These are phyloP conservation scores for Magnusiomyces tetraspermus DNA, from an alignment of 1,139 yeast species.

Conservation along the genomic window DNA sequence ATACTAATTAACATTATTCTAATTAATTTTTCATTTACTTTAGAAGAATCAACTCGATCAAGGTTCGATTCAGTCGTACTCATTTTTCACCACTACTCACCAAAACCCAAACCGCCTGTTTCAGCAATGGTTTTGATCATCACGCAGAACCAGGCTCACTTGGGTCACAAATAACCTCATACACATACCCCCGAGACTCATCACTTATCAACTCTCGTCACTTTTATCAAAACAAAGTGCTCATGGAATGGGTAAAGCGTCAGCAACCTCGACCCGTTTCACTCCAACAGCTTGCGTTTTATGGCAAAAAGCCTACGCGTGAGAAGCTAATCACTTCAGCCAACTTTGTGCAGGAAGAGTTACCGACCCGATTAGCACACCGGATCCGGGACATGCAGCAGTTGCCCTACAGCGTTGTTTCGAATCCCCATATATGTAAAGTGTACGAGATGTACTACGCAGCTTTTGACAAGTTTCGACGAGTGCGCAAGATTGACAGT, in stretches of 20 bases:
- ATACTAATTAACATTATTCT: too few relatives aligned
- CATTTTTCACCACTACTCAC: too few relatives aligned
- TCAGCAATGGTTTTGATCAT: constrained; percentile 14
- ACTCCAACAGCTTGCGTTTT: constrained; percentile 76
- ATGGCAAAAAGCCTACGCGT: constrained; percentile 69
- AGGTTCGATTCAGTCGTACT: too few relatives aligned
- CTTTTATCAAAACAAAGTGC: constrained; percentile 74
- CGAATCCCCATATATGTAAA: constrained; percentile 74
- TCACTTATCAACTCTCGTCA: constrained; percentile 43
- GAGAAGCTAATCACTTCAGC: constrained; percentile 76
- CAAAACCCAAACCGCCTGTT: too few relatives aligned
- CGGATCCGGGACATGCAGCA: constrained; percentile 70
- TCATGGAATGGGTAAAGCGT: constrained; percentile 55
- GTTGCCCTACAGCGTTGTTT: constrained; percentile 74
- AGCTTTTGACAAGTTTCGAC: constrained; percentile 77
- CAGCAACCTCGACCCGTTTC: constrained; percentile 77
- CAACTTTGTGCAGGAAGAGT: constrained; percentile 74
- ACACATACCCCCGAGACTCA: constrained; percentile 30
- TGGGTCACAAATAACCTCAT: constrained; percentile 7
- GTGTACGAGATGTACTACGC: constrained; percentile 84
- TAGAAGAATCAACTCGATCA: too few relatives aligned
- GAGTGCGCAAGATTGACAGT: constrained; percentile 54
- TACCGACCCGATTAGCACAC: constrained; percentile 76
- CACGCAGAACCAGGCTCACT: constrained; percentile 15
- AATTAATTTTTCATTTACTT: too few relatives aligned